These are phyloP conservation scores for Wickerhamomyces rabaulensis DNA, from an alignment of 805 yeast genomes.

Conservation along the genomic window DNA sequence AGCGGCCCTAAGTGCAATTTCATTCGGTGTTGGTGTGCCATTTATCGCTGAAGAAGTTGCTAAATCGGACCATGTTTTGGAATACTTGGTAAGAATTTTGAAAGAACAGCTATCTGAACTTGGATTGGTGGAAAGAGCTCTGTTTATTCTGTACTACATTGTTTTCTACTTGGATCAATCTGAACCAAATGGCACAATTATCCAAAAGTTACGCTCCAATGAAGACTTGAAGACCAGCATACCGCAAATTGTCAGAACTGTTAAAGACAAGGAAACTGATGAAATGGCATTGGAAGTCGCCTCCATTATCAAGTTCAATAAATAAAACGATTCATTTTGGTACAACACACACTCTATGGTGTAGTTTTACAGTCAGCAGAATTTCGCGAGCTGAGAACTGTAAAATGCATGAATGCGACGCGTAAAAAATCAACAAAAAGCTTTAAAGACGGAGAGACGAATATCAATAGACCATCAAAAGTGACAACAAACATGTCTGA, in stretches of 20 bases:
- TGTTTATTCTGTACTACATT: slow-evolving; percentile 26
- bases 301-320: slow-evolving; percentile 1
- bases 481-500: background rate
- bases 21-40: slow-evolving; percentile 30
- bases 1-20: slow-evolving; percentile 33
- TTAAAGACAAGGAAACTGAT: slow-evolving; percentile 4
- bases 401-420: background rate
- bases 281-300: slow-evolving; percentile 16
- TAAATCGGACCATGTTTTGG: slow-evolving; percentile 20
- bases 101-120: slow-evolving; percentile 24
- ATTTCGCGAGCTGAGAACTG: too few relatives aligned
- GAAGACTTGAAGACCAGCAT: slow-evolving; percentile 6
- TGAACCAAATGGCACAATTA: slow-evolving; percentile 1
- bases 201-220: slow-evolving; percentile 1
- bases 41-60: slow-evolving; percentile 29
- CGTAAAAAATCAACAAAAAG: background rate
- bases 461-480: background rate
- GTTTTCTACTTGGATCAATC: slow-evolving; percentile 20
- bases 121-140: slow-evolving; percentile 27
- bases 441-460: background rate
- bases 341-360: too few relatives aligned
- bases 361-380: too few relatives aligned
- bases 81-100: slow-evolving; percentile 22
- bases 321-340: too few relatives aligned
- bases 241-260: background rate